Percentiles rank a stretch among this genome's conserved stretches.
phyloP scores from a whole-genome alignment of 192 early-diverging fungal genomes.

The Piromyces finnis region DNA sequence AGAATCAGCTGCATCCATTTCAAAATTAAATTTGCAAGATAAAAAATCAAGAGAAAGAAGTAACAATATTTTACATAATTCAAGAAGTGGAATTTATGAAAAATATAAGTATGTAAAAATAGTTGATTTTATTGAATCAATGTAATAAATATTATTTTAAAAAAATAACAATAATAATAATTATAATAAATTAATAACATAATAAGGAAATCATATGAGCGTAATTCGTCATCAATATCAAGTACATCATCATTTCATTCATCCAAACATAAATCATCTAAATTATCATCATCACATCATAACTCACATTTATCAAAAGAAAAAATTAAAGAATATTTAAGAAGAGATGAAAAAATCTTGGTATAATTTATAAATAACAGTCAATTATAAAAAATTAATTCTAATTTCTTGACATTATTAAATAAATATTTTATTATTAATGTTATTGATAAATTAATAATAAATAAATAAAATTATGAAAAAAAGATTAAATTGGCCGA shows the following conservation, averaged over 20 bases:
- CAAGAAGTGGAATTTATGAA: background rate
- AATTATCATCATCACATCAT: background rate
- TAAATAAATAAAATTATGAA: too few species aligned
- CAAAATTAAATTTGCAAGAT: background rate
- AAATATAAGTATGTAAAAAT: background rate
- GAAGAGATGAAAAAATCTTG: background rate
- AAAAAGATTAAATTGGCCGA: constrained; percentile 86
- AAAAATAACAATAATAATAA: too few species aligned
- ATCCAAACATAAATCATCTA: background rate
- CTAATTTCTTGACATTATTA: too few species aligned
- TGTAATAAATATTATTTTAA: too few species aligned
- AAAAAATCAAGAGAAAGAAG: background rate
- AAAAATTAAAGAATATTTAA: background rate
- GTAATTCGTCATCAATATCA: background rate
- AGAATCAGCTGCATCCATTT: background rate
- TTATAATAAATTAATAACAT: too few species aligned
- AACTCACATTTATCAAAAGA: background rate
- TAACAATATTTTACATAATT: background rate
- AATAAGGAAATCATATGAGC: background rate
- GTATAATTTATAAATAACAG: too few species aligned
- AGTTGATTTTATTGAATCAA: too few species aligned
- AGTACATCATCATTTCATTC: background rate
- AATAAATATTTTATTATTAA: too few species aligned
- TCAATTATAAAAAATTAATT: too few species aligned
- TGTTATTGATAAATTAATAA: too few species aligned